Evolutionary conservation across 352 stramenopile genomes (phyloP).

Genomic region (Globisporangium radiosum): DNA sequence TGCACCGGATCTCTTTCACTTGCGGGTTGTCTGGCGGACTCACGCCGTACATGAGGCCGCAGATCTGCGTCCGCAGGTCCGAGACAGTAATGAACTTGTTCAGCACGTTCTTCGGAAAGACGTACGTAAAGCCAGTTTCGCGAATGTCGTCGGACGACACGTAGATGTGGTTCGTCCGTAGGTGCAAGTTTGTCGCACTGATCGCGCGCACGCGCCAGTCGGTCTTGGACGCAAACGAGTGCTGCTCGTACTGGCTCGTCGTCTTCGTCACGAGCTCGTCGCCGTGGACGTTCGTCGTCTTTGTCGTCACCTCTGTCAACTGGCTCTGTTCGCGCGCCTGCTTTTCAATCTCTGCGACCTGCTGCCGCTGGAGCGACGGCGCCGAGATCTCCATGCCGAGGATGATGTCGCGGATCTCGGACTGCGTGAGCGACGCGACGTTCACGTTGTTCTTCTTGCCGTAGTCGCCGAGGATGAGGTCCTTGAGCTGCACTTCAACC

Average conservation of each 20-base stretch:
- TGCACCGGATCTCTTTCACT: constrained; percentile 99
- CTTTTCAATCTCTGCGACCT: constrained; percentile 99
- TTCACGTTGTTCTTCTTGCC: constrained; percentile 99
- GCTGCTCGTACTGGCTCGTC: constrained; percentile 99
- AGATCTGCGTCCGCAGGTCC: constrained; percentile 97
- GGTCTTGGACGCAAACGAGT: constrained; percentile 99
- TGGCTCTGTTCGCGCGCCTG: constrained; percentile 97
- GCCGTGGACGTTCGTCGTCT: constrained; percentile 99
- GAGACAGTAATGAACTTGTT: constrained; percentile 99
- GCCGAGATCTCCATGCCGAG: constrained; percentile 99
- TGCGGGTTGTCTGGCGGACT: constrained; percentile 97
- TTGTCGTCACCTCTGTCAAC: constrained; percentile 97
- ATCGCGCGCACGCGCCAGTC: constrained; percentile 99
- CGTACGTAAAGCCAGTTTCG: constrained; percentile 98
- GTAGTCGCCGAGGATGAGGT: constrained; percentile 99
- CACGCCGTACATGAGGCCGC: constrained; percentile 98
- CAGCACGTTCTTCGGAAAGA: constrained; percentile 99
- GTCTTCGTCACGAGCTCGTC: constrained; percentile 99
- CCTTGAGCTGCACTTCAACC: constrained; percentile 98
- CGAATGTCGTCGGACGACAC: constrained; percentile 97
- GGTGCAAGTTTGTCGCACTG: constrained; percentile 97
- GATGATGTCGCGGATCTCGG: constrained; percentile 99
- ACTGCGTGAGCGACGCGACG: constrained; percentile 98
- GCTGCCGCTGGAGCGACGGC: constrained; percentile 97
- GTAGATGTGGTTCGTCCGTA: constrained; percentile 99